Conservation (phyloP, 495 filamentous ascomycete species). For the Chaetomium tenue region DNA sequence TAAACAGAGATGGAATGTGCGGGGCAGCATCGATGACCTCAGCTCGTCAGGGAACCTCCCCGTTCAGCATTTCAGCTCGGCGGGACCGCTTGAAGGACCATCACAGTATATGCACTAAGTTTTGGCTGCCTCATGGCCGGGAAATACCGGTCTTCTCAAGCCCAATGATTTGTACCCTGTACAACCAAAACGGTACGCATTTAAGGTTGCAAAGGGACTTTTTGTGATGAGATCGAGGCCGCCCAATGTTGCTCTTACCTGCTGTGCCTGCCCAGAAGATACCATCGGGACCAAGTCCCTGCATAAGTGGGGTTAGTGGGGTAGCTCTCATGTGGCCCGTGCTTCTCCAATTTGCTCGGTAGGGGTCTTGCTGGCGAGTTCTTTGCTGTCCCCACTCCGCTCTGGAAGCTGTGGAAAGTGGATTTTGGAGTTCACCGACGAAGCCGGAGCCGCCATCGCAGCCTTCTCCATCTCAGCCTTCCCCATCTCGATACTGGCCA, state of each 20-base stretch:
- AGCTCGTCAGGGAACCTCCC: constrained; percentile 15
- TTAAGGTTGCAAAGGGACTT: neutral
- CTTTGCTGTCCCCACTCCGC: neutral
- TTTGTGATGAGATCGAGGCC: neutral
- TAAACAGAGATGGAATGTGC: neutral
- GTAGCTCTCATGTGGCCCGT: neutral
- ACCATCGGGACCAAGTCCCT: neutral
- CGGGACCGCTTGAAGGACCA: no score
- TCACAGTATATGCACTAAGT: no score
- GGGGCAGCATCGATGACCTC: neutral
- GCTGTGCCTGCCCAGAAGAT: neutral
- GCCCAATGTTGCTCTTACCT: neutral
- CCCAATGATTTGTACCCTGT: no score
- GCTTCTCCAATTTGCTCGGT: neutral
- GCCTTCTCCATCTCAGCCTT: neutral
- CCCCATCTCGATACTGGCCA: neutral
- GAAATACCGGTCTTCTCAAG: no score
- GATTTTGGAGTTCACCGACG: neutral
- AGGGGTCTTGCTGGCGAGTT: neutral
- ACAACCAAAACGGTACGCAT: neutral
- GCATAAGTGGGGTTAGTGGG: constrained; percentile 11
- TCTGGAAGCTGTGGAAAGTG: neutral
- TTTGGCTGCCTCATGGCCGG: no score
- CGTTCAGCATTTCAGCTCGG: no score
- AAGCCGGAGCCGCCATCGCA: neutral